These are phyloP conservation scores for Tuber magnatum DNA, from an alignment of 495 filamentous ascomycete species.

Conservation along the genomic window DNA sequence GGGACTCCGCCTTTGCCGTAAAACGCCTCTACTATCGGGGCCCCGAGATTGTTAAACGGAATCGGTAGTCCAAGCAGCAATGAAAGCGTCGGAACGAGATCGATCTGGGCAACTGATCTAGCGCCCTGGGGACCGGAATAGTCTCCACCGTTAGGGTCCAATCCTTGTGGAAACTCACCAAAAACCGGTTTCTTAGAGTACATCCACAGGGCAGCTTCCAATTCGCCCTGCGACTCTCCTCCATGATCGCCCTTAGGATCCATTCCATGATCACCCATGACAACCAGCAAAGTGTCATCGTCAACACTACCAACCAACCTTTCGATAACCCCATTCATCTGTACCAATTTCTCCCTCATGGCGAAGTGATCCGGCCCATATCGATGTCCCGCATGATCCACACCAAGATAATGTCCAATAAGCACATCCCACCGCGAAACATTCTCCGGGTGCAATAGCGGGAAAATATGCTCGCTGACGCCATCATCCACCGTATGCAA, in stretches of 20 bases:
- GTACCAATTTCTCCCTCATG: slow-evolving; percentile 79
- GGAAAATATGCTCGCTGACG: slow-evolving; percentile 86
- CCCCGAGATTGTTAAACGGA: slow-evolving; percentile 94
- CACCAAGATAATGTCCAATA: slow-evolving; percentile 87
- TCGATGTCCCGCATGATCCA: slow-evolving; percentile 93
- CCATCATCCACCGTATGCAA: slow-evolving; percentile 95
- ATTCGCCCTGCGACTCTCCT: slow-evolving; percentile 89
- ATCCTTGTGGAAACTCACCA: slow-evolving; percentile 52
- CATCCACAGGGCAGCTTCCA: slow-evolving; percentile 96
- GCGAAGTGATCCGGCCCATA: slow-evolving; percentile 90
- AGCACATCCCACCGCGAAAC: slow-evolving; percentile 77
- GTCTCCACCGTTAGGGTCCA: slow-evolving; percentile 32
- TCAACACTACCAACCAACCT: slow-evolving; percentile 66
- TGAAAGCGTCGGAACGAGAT: slow-evolving; percentile 85
- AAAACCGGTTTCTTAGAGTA: slow-evolving; percentile 81
- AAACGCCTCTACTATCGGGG: slow-evolving; percentile 91
- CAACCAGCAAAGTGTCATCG: slow-evolving; percentile 77
- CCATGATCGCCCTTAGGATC: slow-evolving; percentile 95
- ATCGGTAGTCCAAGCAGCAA: slow-evolving; percentile 84
- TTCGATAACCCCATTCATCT: slow-evolving; percentile 79
- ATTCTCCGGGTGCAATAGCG: slow-evolving; percentile 60
- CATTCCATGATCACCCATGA: slow-evolving; percentile 99
- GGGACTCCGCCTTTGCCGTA: slow-evolving; percentile 58
- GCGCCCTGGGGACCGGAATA: slow-evolving; percentile 14
- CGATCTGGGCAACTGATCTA: slow-evolving; percentile 88